Percentiles rank a stretch among this genome's conserved stretches.
Evolutionary conservation across 2,329 filamentous ascomycete species (phyloP).

Genomic region (Ophiocordyceps sinensis): DNA sequence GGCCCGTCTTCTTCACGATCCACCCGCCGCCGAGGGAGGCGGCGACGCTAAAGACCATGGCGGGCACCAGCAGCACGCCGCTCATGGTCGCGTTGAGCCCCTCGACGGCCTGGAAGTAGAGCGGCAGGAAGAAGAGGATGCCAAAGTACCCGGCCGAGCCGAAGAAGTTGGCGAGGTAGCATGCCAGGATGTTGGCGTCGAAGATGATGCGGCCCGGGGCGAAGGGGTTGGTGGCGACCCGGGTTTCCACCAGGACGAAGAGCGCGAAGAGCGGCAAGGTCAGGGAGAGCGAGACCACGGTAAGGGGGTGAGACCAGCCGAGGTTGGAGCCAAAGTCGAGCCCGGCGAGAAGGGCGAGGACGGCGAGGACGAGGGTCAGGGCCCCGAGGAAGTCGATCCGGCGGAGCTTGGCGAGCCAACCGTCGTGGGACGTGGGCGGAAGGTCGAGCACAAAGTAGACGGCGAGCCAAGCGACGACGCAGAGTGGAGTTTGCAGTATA

Average conservation of each 20-base stretch:
- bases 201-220: conserved; percentile 63
- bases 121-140: conserved; percentile 56
- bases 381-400: conserved; percentile 65
- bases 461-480: conserved; percentile 46
- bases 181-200: conserved; percentile 48
- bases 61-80: conserved; percentile 52
- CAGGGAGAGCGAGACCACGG: conserved; percentile 40
- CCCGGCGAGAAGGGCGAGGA: conserved; percentile 51
- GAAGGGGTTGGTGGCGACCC: conserved; percentile 55
- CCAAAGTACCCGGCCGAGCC: conserved; percentile 42
- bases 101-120: conserved; percentile 64
- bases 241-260: conserved; percentile 57
- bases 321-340: conserved; percentile 62
- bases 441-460: conserved; percentile 50
- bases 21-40: conserved; percentile 52
- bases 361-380: conserved; percentile 46
- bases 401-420: conserved; percentile 51
- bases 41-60: conserved; percentile 44
- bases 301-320: conserved; percentile 46
- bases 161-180: conserved; percentile 62
- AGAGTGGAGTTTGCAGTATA: conserved; percentile 54
- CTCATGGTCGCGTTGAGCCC: conserved; percentile 48
- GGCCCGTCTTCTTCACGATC: conserved; percentile 55
- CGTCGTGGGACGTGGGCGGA: conserved; percentile 42
- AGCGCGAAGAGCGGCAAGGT: conserved; percentile 44